Conservation (phyloP, 768 basidiomycete genomes). For the Lactifluus echinatus region DNA sequence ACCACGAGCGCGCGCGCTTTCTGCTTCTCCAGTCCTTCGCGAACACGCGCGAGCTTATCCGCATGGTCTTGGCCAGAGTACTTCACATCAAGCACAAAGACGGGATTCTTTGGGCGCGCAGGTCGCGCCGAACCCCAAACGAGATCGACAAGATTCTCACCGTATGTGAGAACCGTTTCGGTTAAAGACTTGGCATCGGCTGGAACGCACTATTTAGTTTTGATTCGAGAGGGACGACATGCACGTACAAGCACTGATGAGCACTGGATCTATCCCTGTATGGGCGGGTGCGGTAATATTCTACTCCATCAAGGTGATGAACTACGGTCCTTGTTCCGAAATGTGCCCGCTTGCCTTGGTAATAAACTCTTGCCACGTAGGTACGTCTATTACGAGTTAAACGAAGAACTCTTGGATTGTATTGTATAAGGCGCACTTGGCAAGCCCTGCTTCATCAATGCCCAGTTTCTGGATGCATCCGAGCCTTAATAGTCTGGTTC, state of each 20-base stretch:
- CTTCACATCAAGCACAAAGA: conserved; percentile 64
- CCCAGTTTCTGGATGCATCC: conserved; percentile 65
- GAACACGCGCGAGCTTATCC: conserved; percentile 59
- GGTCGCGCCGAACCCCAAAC: conserved; percentile 70
- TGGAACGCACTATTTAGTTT: conserved; percentile 22
- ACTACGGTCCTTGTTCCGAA: background rate
- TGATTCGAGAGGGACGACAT: background rate
- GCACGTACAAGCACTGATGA: conserved; percentile 55
- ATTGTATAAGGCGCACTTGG: conserved; percentile 43
- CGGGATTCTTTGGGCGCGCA: conserved; percentile 50
- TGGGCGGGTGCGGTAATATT: conserved; percentile 50
- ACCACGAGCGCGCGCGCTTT: conserved; percentile 68
- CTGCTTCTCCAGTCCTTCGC: conserved; percentile 56
- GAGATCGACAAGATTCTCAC: conserved; percentile 65
- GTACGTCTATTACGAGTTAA: conserved; percentile 49
- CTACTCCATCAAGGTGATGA: conserved; percentile 28
- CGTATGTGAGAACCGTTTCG: conserved; percentile 62
- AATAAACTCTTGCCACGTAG: conserved; percentile 85
- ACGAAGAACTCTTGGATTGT: background rate
- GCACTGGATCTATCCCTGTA: conserved; percentile 76
- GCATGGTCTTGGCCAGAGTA: conserved; percentile 61
- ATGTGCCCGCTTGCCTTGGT: conserved; percentile 41
- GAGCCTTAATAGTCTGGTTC: background rate
- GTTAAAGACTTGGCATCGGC: conserved; percentile 52
- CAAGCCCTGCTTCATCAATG: conserved; percentile 84